Percentiles rank a stretch among this genome's conserved stretches.
These are phyloP conservation scores for Diaporthe citrichinensis DNA, from an alignment of 2,329 filamentous ascomycete species.

Conservation along the genomic window DNA sequence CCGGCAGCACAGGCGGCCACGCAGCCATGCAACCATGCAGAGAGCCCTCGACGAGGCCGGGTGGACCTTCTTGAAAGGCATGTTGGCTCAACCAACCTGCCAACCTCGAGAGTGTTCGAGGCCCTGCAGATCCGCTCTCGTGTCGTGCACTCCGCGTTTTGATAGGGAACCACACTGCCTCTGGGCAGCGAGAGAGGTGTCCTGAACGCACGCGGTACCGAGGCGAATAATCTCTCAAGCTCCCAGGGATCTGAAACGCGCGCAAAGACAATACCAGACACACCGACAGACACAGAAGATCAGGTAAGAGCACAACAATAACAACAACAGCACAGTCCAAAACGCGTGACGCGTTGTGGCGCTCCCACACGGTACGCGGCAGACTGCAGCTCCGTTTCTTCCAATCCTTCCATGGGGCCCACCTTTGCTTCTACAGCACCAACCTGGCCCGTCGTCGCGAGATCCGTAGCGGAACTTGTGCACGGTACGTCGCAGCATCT, in stretches of 20 bases:
- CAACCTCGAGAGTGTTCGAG: slow-evolving; percentile 21
- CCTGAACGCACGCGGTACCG: slow-evolving; percentile 18
- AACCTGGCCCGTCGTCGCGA: slow-evolving; percentile 16
- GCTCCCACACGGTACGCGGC: slow-evolving; percentile 27
- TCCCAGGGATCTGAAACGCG: slow-evolving; percentile 28
- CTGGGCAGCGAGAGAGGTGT: slow-evolving; percentile 13
- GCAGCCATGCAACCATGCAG: slow-evolving; percentile 28
- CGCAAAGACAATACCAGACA: slow-evolving; percentile 28
- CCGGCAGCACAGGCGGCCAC: slow-evolving; percentile 22
- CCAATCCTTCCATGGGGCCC: slow-evolving; percentile 20
- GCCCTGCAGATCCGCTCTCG: slow-evolving; percentile 22
- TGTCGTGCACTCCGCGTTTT: slow-evolving; percentile 34
- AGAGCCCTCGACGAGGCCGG: slow-evolving; percentile 21
- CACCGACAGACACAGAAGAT: slow-evolving; percentile 27
- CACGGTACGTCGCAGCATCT: slow-evolving; percentile 4
- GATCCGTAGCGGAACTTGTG: background rate
- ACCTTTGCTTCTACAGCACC: slow-evolving; percentile 28
- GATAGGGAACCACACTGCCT: slow-evolving; percentile 22
- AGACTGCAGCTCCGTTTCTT: slow-evolving; percentile 21
- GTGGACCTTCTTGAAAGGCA: slow-evolving; percentile 13
- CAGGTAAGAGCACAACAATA: slow-evolving; percentile 25
- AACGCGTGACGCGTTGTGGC: slow-evolving; percentile 39
- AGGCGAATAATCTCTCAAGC: slow-evolving; percentile 16
- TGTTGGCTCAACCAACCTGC: slow-evolving; percentile 21
- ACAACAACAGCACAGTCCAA: slow-evolving; percentile 33